Base-by-base conservation (phyloP, 257 asterid genomes). In the Solanum stenotomum region DNA sequence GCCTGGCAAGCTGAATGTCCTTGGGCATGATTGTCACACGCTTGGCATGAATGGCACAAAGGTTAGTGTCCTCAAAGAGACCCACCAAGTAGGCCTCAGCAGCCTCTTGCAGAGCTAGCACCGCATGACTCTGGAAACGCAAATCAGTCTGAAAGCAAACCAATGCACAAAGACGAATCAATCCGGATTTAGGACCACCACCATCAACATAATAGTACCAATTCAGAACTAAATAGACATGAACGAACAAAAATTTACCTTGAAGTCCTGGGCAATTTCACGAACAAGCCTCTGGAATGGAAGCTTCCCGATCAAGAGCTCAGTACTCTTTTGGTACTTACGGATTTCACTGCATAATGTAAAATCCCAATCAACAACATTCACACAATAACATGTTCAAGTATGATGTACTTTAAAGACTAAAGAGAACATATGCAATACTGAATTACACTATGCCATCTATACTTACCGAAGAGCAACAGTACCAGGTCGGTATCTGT, bases 271-370 rank as follows among this genome's bases (percentile, higher is more conserved):
- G 37, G 94, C 95, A 89, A 93, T 94, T 89, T 94, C 95, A 88
- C 96, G 93, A 16, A 94, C 96, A 90, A 94, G 95, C 91, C 96
- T 94, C 85, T 94, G 96, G 93, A 94, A 94, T 31, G 96, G 95
- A 65, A 94, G 89, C 92, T 94, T 94, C 95, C 96, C 93, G 87
- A 94, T 94, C 92, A 94, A 87, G 42, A 93, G 94, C 89, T 94
- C 96, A 86, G 95, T 94, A 91, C 96, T 94, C 91, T 94, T 94
- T 88, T 94, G 96, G 90, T 94, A 93, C 93, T 94, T 94, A 0
- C 95, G 95, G 44, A 92, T 93, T 90, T 92, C 96, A 92, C 95
- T 94, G 81, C 68, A 70, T 29, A 85, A 75, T 5, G 25, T 46
- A 25, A 27, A 27, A 22, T 87, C 72, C 56, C 27, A 81, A 23